phyloP scores from a whole-genome alignment of 2,329 filamentous ascomycete genomes.

The Cordyceps farinosa region DNA sequence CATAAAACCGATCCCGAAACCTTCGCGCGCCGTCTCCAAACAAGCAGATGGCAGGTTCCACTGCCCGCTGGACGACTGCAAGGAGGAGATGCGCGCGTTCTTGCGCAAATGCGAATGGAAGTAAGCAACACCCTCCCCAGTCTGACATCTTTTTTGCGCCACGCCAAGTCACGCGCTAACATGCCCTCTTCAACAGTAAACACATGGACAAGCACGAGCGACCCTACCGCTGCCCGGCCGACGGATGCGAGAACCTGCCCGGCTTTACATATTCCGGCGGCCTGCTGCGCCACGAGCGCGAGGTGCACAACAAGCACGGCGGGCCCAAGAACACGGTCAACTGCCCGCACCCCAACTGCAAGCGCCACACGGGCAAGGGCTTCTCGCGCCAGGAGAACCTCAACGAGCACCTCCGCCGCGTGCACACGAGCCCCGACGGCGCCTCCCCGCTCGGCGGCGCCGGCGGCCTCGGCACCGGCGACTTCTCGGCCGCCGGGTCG shows the following conservation, averaged over 20 bases:
- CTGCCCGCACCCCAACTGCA: slow-evolving; percentile 84
- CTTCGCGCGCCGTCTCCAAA: slow-evolving; percentile 54
- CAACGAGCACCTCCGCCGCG: slow-evolving; percentile 85
- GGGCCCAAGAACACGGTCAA: slow-evolving; percentile 83
- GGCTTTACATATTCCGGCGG: slow-evolving; percentile 96
- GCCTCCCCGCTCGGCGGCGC: slow-evolving; percentile 32
- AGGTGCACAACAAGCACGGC: slow-evolving; percentile 88
- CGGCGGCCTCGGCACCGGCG: slow-evolving; percentile 25
- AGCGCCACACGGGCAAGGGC: slow-evolving; percentile 80
- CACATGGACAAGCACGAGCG: slow-evolving; percentile 98
- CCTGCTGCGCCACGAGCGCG: slow-evolving; percentile 82
- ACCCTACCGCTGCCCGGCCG: slow-evolving; percentile 79
- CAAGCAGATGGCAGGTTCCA: slow-evolving; percentile 72
- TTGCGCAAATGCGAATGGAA: slow-evolving; percentile 89
- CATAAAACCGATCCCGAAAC: slow-evolving; percentile 55
- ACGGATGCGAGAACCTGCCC: slow-evolving; percentile 85
- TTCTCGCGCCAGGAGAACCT: slow-evolving; percentile 94
- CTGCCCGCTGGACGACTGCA: slow-evolving; percentile 69
- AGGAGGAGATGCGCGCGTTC: slow-evolving; percentile 62
- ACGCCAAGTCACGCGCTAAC: slow-evolving; percentile 20
- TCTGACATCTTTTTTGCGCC: not conserved
- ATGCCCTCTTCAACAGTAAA: slow-evolving; percentile 56
- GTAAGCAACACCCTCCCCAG: slow-evolving; percentile 51
- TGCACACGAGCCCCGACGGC: slow-evolving; percentile 61
- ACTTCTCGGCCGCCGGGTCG: slow-evolving; percentile 27